Conservation (phyloP, 768 basidiomycete species). For the Amanita rimosa region DNA sequence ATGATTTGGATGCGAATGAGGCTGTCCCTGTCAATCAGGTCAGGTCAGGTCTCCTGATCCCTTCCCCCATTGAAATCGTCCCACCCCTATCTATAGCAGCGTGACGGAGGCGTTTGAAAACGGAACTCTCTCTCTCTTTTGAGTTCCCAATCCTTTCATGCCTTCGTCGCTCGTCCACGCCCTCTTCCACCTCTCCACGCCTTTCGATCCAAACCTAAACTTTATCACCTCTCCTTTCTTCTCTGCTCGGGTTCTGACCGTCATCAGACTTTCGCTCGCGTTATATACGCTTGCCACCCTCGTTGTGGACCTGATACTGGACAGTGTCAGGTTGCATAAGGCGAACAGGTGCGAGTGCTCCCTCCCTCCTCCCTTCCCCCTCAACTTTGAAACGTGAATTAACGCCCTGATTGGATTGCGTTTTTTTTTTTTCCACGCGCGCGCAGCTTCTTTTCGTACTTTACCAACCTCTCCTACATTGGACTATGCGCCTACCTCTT, state of each 20-base stretch:
- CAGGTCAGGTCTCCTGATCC: too few relatives aligned
- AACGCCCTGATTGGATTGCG: too few relatives aligned
- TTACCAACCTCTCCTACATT: slow-evolving; percentile 51
- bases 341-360: slow-evolving; percentile 24
- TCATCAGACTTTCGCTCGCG: slow-evolving; percentile 35
- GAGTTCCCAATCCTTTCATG: neutral
- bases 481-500: slow-evolving; percentile 55
- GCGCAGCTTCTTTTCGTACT: slow-evolving; percentile 49
- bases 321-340: slow-evolving; percentile 15
- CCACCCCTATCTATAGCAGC: too few relatives aligned
- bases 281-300: slow-evolving; percentile 35
- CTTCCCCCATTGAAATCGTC: too few relatives aligned
- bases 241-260: slow-evolving; percentile 30
- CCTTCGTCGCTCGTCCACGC: neutral
- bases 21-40: too few relatives aligned
- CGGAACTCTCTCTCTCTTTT: too few relatives aligned
- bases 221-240: slow-evolving; percentile 42
- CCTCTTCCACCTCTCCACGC: neutral
- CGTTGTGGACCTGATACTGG: slow-evolving; percentile 26
- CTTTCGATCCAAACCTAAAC: slow-evolving; percentile 24
- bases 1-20: too few relatives aligned
- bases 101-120: too few relatives aligned
- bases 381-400: too few relatives aligned
- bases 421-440: too few relatives aligned
- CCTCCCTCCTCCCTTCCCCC: too few relatives aligned